A percentile compares a stretch with the other conserved stretches of the same genome.
phyloP scores from a whole-genome alignment of 257 asterid genomes.

The Pogostemon cablin region DNA sequence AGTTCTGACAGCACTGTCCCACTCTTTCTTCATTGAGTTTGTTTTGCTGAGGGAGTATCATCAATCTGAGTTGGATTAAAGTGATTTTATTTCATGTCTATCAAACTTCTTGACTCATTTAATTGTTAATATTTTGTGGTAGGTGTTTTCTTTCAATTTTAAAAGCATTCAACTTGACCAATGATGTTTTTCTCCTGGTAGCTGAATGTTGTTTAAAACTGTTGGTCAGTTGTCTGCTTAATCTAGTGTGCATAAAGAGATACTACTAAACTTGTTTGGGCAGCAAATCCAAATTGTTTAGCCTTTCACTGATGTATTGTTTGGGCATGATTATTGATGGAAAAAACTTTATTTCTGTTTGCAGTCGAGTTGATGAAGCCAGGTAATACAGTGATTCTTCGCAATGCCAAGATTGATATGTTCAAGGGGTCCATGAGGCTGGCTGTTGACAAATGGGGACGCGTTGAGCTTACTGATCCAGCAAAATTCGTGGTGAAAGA shows the following conservation, averaged over 20 bases:
- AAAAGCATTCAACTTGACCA: background rate
- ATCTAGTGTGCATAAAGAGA: background rate
- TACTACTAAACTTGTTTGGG: background rate
- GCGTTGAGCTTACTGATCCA: slow-evolving; percentile 67
- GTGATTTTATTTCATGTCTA: background rate
- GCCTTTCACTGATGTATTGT: background rate
- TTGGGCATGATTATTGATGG: slow-evolving; percentile 18
- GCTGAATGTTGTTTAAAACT: background rate
- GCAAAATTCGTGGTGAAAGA: slow-evolving; percentile 67
- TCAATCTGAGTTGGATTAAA: background rate
- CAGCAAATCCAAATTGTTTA: background rate
- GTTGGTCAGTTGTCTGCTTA: background rate
- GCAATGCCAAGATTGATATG: slow-evolving; percentile 82
- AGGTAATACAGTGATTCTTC: slow-evolving; percentile 58
- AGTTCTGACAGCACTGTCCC: no score
- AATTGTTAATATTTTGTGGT: background rate
- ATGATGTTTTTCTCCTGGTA: background rate
- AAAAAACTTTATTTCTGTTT: slow-evolving; percentile 7
- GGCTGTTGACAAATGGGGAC: slow-evolving; percentile 87
- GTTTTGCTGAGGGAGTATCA: no score
- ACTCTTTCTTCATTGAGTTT: no score
- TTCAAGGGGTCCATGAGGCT: slow-evolving; percentile 84
- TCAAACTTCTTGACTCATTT: slow-evolving; percentile 8
- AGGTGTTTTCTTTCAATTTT: background rate
- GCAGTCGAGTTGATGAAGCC: slow-evolving; percentile 76